Evolutionary conservation across 371 early-diverging fungal species (phyloP), one percentile per base, ranked within the genome.

Genomic region (Apophysomyces variabilis): DNA sequence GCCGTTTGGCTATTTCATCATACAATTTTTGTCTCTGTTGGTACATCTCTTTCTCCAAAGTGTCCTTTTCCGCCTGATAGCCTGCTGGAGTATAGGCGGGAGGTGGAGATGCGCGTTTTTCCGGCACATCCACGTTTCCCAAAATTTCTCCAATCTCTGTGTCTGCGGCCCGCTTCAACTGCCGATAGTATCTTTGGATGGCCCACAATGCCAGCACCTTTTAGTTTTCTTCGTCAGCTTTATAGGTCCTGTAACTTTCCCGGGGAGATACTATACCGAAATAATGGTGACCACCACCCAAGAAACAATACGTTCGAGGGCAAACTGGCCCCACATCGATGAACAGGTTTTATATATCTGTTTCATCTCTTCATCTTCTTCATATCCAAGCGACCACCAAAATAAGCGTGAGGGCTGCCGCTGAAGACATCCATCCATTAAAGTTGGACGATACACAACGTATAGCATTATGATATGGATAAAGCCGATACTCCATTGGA

Each of bases 341-440:
- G 38, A 21, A 38, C 69, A 68, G 21, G 38, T 26, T 11, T 57
- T 18, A 9, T 41, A 16, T 18, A 60, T 36, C n/a, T 61, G 37
- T 21, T 37, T 36, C 58, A 54, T 35, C 13, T 26, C 39, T 35
- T 68, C 69, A 5, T 54, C 45, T 18, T 60, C 43, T 12, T 39
- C 39, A 18, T 64, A 63, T 8, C 68, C 68, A 38, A 64, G 61
- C 5, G 69, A 68, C 57, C 61, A 64, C 69, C 69, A 68, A 38
- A 68, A 68, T 14, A 57, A 45, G 5, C 36, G 38, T 13, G 56
- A 35, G 11, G 60, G 35, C 0, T 41, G 41, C 18, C 39, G 43
- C 14, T 64, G 45, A 12, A 59, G 18, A 37, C 69, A 68, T 6
- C n/a, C 38, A 21, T 41, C 43, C 39, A 68, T 13, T 5, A 64